phyloP scores from a whole-genome alignment of 1,284 basidiomycete species.

The Boletellus sp. region DNA sequence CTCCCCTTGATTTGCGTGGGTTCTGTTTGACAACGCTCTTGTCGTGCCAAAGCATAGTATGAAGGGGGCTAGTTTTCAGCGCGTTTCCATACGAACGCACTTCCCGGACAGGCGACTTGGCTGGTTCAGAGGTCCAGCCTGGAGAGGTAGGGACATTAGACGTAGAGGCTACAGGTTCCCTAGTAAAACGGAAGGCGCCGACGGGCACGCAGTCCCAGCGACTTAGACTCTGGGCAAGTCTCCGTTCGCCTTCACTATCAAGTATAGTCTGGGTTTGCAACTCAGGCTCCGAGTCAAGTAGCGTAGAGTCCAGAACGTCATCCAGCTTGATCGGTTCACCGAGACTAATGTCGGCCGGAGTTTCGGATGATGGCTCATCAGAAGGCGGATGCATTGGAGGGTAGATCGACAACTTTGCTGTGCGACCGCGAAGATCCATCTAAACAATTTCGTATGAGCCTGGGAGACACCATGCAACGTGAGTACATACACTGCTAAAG shows the following conservation, averaged over 20 bases:
- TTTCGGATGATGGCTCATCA: conserved; percentile 36
- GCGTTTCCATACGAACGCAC: conserved; percentile 34
- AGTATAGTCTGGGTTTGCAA: conserved; percentile 21
- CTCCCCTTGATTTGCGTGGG: conserved; percentile 27
- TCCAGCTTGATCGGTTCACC: conserved; percentile 67
- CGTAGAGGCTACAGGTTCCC: conserved; percentile 37
- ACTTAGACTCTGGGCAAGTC: conserved; percentile 36
- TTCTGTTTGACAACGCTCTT: conserved; percentile 29
- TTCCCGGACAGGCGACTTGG: conserved; percentile 20
- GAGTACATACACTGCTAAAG: conserved; percentile 36
- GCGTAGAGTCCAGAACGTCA: conserved; percentile 74
- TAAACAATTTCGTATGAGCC: conserved; percentile 13
- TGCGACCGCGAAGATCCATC: conserved; percentile 37
- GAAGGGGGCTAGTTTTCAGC: conserved; percentile 54
- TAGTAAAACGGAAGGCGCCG: conserved; percentile 66
- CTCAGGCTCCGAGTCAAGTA: conserved; percentile 56
- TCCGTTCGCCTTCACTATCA: conserved; percentile 36
- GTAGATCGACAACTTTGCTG: conserved; percentile 34
- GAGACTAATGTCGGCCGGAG: conserved; percentile 33
- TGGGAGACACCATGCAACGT: conserved; percentile 2
- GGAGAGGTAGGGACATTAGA: conserved; percentile 32
- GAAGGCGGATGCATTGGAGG: conserved; percentile 29
- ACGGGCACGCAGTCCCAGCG: conserved; percentile 77
- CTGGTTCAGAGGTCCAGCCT: conserved; percentile 26
- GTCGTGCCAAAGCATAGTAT: conserved; percentile 54